Conservation (phyloP, 2,329 filamentous ascomycete species). For the Pseudogymnoascus sp. region DNA sequence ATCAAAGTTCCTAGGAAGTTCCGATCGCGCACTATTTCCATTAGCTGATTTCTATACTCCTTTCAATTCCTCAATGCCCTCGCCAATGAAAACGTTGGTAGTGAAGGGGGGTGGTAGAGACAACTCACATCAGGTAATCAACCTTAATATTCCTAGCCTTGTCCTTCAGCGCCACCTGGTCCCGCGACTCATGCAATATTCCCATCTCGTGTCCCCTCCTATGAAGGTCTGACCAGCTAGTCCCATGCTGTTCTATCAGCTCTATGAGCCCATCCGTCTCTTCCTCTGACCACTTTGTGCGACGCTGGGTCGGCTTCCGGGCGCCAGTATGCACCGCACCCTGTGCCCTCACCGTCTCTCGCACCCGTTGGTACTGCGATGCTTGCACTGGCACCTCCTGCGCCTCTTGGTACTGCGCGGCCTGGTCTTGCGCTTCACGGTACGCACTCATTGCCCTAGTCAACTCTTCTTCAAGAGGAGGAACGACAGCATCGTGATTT, state of each 20-base stretch:
- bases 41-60: background rate
- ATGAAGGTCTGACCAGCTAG: slow-evolving; percentile 40
- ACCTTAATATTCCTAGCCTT: slow-evolving; percentile 46
- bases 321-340: background rate
- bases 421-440: slow-evolving; percentile 14
- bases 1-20: slow-evolving; percentile 37
- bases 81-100: slow-evolving; percentile 10
- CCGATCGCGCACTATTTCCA: slow-evolving; percentile 22
- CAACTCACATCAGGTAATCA: slow-evolving; percentile 34
- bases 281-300: slow-evolving; percentile 29
- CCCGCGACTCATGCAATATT: slow-evolving; percentile 25
- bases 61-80: background rate
- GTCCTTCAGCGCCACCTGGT: slow-evolving; percentile 47
- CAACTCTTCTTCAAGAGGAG: background rate
- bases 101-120: background rate
- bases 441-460: background rate
- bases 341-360: background rate
- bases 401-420: background rate
- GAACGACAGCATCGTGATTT: background rate
- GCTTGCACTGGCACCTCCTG: background rate
- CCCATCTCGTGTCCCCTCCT: slow-evolving; percentile 23
- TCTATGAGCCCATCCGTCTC: slow-evolving; percentile 39
- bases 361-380: background rate
- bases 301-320: slow-evolving; percentile 12
- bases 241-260: slow-evolving; percentile 39